A percentile compares a stretch with the other conserved stretches of the same genome.
These are phyloP conservation scores for Lactarius vividus DNA, from an alignment of 768 basidiomycete species.

Conservation along the genomic window DNA sequence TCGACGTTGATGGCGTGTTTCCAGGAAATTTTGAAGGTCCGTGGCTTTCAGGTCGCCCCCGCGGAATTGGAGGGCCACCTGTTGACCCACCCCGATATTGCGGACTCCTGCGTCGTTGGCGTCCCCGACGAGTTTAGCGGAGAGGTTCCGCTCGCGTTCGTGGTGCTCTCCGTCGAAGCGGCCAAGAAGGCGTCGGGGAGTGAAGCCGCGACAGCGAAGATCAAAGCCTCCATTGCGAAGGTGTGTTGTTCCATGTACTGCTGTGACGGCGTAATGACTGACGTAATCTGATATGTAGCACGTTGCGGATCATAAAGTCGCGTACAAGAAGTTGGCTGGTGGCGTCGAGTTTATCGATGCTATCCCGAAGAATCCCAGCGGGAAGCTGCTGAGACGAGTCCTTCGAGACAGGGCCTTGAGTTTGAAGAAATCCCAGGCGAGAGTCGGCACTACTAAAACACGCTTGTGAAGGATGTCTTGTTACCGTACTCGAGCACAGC, in stretches of 20 bases:
- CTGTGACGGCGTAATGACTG: neutral
- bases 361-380: conserved; percentile 36
- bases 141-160: conserved; percentile 68
- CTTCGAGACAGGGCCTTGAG: conserved; percentile 31
- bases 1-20: conserved; percentile 26
- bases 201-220: conserved; percentile 3
- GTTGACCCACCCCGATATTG: conserved; percentile 57
- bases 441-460: neutral
- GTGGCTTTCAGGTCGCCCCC: conserved; percentile 72
- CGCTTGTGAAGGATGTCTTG: conserved; percentile 10
- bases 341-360: conserved; percentile 40
- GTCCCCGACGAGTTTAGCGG: conserved; percentile 69
- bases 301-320: conserved; percentile 34
- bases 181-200: conserved; percentile 12
- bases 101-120: conserved; percentile 62
- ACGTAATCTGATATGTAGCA: conserved; percentile 25
- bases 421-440: conserved; percentile 12
- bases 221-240: conserved; percentile 24
- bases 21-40: conserved; percentile 67
- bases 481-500: neutral
- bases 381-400: conserved; percentile 34
- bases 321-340: conserved; percentile 40
- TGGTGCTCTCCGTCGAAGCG: conserved; percentile 44
- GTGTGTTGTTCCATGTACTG: neutral
- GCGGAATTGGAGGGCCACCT: conserved; percentile 69